Evolutionary conservation across 2,329 filamentous ascomycete species (phyloP).

Genomic region (Botrytis galanthina): DNA sequence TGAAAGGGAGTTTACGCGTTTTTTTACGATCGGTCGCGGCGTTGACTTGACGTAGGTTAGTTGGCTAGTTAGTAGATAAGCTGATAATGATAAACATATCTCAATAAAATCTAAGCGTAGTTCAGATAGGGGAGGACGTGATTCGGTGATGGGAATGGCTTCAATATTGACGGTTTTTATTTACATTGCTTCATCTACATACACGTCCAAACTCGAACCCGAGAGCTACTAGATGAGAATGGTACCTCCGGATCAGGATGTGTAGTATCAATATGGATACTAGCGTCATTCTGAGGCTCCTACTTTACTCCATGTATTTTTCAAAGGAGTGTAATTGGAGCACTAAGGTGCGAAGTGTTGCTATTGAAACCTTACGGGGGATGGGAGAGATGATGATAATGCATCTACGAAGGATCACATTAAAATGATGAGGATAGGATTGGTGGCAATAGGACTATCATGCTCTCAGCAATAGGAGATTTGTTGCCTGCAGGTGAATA

Average conservation of each 20-base stretch:
- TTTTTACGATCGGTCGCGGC: not conserved
- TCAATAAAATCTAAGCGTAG: not conserved
- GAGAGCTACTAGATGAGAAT: not conserved
- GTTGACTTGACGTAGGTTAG: conserved; percentile 2
- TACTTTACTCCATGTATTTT: not conserved
- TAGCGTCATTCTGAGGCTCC: not conserved
- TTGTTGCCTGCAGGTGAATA: no score
- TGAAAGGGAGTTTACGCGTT: not conserved
- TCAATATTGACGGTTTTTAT: not conserved
- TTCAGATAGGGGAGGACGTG: not conserved
- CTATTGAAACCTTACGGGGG: not conserved
- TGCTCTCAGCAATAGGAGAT: not conserved
- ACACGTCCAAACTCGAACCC: not conserved
- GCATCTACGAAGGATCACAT: not conserved
- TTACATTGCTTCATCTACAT: not conserved
- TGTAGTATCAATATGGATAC: not conserved
- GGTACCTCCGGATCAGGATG: not conserved
- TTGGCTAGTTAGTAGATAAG: not conserved
- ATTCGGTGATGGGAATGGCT: no score
- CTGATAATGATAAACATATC: conserved; percentile 7
- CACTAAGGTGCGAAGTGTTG: not conserved
- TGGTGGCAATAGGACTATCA: not conserved
- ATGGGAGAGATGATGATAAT: not conserved
- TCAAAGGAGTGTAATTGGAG: not conserved
- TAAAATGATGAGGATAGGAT: not conserved